These are phyloP conservation scores for Phoma sp. DNA, from an alignment of 2,329 filamentous ascomycete species.

Conservation along the genomic window DNA sequence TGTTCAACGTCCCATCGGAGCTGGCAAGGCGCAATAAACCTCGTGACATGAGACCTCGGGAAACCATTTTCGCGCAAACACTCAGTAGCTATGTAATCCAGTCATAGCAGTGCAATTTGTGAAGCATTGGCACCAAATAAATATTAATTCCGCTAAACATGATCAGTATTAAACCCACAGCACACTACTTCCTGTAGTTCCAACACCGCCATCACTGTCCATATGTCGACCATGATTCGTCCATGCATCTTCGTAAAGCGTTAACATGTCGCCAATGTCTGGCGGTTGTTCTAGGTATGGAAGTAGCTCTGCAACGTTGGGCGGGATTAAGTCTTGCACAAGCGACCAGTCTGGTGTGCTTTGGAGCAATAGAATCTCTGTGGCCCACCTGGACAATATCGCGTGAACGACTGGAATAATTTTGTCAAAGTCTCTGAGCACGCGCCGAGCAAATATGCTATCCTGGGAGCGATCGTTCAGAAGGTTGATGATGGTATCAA, in stretches of 20 bases:
- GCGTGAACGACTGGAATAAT: constrained; percentile 18
- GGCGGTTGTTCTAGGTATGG: constrained; percentile 27
- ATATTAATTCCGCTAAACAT: too few species aligned
- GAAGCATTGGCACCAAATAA: too few species aligned
- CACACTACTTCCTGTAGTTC: background rate
- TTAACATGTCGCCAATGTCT: background rate
- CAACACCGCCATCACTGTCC: background rate
- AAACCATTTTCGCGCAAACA: too few species aligned
- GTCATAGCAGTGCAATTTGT: too few species aligned
- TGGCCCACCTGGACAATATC: constrained; percentile 2
- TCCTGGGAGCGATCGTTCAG: constrained; percentile 23
- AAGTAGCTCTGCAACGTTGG: constrained; percentile 26
- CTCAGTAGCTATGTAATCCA: too few species aligned
- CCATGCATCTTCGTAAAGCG: background rate
- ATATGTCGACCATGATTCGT: background rate
- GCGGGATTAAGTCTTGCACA: constrained; percentile 11
- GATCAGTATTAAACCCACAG: background rate
- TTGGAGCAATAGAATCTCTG: background rate
- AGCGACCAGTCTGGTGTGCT: background rate
- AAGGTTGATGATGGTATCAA: constrained; percentile 18
- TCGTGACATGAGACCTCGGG: too few species aligned
- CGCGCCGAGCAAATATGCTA: constrained; percentile 26
- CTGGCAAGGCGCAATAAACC: too few species aligned
- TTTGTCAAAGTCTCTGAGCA: constrained; percentile 28
- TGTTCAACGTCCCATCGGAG: too few species aligned